Evolutionary conservation across 1,284 basidiomycete species (phyloP), one percentile per base, ranked within the genome.

Genomic region (Phaffia rhodozyma): DNA sequence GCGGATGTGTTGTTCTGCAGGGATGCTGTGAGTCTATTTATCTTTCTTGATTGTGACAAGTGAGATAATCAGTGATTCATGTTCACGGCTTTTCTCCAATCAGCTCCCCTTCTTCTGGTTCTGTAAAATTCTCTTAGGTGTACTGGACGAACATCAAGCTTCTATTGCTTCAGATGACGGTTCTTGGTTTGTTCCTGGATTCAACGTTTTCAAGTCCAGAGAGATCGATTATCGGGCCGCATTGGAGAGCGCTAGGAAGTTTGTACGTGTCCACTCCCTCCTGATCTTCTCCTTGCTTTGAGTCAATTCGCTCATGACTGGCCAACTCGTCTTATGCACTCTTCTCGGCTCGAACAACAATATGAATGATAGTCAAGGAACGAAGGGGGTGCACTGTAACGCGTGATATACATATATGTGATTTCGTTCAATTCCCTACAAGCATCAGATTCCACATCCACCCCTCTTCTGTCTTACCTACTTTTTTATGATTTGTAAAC

Each of bases 61-160:
- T 21, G 7, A 21, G 11, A 9, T 1, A 5, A 23, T 27, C 32
- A 5, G 21, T 5, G 7, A 20, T 21, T 43, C 6, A 47, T 58
- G 20, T 49, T 25, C 13, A 48, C 49, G 16, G 29, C 5, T 3
- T 56, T 23, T 38, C 43, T 25, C 23, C 9, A 1, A 62, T 72
- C 76, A 79, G 68, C 68, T 78, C 29, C 78, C 78, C 4, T 76
- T 75, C 69, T 79, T 74, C 66, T 78, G 75, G 76, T 73, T 78
- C 18, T 73, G 73, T 7, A 72, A 74, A 51, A 73, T 74, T 7
- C 69, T 79, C 47, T 68, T 76, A 29, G 72, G 71, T 55, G 70
- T 73, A 27, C 69, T 77, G 51, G 72, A 71, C 51, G 61, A 55
- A 20, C 67, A 69, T 13, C 65, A 70, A 3, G 55, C 65, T 4